Evolutionary conservation across 192 early-diverging fungal genomes (phyloP), one percentile per base, ranked within the genome.

Genomic region (Podila minutissima): DNA sequence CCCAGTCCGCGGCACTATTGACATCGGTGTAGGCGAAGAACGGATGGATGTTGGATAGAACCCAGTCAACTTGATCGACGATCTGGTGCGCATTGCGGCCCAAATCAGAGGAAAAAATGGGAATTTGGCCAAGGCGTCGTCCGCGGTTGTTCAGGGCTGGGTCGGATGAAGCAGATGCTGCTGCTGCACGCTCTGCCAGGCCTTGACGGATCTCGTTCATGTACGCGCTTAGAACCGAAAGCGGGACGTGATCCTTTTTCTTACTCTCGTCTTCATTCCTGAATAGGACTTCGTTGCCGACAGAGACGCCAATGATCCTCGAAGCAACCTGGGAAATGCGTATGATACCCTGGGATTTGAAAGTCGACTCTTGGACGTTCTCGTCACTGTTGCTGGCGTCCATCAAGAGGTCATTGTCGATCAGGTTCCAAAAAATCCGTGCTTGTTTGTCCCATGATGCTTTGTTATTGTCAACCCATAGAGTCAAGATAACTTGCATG

Each of bases 31-130:
- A 87, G 46, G 88, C 90, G 88, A 89, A 93, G 88, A 90, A 93
- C 15, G 91, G 90, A 81, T 91, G 91, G 17, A 89, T 88, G 63
- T 93, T 90, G 69, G 89, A 89, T 75, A 88, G 85, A 32, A 89
- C 84, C 63, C 83, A 82, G 62, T 93, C 91, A 9, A 87, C 87
- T 22, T 87, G 83, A 15, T 86, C 74, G 28, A 90, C 77, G 15
- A 90, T 71, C 48, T 82, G 67, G 55, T 75, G 55, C n/a, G 66
- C 77, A 63, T 85, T 85, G 0, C 77, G 59, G 29, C 77, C 78
- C 17, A 85, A 26, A 71, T 82, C 83, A 0, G 83, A 85, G 13
- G 83, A 82, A 38, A 85, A 85, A 4, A 85, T 61, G 0, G 83
- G 83, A 26, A 82, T 71, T 37, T 71, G 22, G 8, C 29, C 20